Conservation (phyloP, 805 yeast genomes). For the Brettanomyces custersianus region DNA sequence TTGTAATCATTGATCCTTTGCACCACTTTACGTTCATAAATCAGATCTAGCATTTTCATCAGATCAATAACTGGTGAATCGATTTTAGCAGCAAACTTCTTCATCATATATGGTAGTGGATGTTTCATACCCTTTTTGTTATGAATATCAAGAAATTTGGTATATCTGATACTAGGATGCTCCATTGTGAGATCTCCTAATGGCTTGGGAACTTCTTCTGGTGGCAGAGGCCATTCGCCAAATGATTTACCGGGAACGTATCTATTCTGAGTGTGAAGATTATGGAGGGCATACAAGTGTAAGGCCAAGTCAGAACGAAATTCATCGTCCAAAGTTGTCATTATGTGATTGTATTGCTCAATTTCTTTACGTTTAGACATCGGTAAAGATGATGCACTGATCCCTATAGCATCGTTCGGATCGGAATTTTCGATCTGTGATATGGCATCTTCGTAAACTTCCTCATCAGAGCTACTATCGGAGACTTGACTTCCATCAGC, state of each 20-base stretch:
- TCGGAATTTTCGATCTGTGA: too few species aligned
- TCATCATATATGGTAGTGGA: conserved; percentile 4
- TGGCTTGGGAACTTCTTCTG: conserved; percentile 5
- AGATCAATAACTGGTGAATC: conserved; percentile 5
- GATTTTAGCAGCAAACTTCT: conserved; percentile 5
- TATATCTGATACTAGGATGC: not conserved
- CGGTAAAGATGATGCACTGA: not conserved
- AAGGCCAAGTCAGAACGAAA: conserved; percentile 48
- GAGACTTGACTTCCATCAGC: not conserved
- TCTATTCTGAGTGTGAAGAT: conserved; percentile 26
- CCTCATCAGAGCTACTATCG: conserved; percentile 3
- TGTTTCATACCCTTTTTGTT: not conserved
- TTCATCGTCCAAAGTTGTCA: conserved; percentile 29
- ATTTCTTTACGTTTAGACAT: not conserved
- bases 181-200: not conserved
- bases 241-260: conserved; percentile 4
- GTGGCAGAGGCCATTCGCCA: conserved; percentile 7
- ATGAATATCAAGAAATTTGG: not conserved
- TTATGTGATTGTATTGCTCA: not conserved
- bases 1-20: not conserved
- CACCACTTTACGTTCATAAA: conserved; percentile 5
- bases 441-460: conserved; percentile 4
- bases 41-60: conserved; percentile 5
- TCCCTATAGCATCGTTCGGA: not conserved
- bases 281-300: conserved; percentile 53